Evolutionary conservation across 139 green algal genomes (phyloP).

Genomic region (Tetraselmis striata): DNA sequence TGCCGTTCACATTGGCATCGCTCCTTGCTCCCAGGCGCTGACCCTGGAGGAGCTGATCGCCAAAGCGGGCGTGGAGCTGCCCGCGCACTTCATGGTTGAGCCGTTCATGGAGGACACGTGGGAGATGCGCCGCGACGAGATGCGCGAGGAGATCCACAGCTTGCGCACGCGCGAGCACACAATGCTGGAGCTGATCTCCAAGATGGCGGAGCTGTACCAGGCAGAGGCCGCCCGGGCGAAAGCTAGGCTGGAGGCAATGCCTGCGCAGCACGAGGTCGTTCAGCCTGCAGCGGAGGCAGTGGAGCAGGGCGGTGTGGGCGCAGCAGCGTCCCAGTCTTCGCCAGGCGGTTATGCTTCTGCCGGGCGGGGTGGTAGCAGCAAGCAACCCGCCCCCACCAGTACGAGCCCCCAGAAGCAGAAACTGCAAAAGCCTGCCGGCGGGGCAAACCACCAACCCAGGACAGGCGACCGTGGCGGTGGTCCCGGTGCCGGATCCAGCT

Average conservation of each 20-base stretch:
- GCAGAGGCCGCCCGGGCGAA: not conserved
- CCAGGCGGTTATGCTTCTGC: too few species aligned
- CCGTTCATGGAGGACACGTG: not conserved
- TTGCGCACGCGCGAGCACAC: not conserved
- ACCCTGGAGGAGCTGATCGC: not conserved
- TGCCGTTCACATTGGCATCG: too few species aligned
- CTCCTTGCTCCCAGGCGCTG: not conserved
- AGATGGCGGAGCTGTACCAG: not conserved
- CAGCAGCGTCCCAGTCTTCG: not conserved
- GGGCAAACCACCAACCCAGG: too few species aligned
- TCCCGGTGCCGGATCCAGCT: too few species aligned
- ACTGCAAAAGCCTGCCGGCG: too few species aligned
- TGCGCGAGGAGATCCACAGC: not conserved
- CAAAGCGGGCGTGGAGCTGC: not conserved
- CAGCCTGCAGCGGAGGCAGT: not conserved
- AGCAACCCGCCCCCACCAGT: too few species aligned
- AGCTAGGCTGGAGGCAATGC: not conserved
- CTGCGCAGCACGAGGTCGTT: too few species aligned
- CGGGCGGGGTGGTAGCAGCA: too few species aligned
- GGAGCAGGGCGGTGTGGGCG: not conserved
- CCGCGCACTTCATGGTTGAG: not conserved
- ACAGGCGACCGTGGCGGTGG: too few species aligned
- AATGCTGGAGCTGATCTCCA: not conserved
- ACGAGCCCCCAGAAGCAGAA: too few species aligned
- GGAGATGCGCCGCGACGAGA: not conserved